These are phyloP conservation scores for Vinca major DNA, from an alignment of 305 asterid species.

Conservation along the genomic window DNA sequence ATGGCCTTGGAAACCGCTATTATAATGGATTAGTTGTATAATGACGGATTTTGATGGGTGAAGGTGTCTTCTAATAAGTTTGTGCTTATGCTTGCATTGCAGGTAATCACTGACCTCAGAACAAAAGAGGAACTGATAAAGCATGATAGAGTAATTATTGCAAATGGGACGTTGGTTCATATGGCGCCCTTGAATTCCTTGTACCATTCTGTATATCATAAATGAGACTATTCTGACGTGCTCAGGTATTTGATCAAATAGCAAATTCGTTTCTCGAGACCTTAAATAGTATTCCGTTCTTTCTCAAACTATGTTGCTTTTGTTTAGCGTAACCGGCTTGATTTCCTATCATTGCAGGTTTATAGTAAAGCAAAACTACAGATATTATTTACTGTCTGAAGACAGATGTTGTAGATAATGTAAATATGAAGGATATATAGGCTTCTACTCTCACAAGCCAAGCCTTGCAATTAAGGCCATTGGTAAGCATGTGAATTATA, in stretches of 20 bases:
- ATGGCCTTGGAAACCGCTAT: background rate
- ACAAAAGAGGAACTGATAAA: conserved; percentile 1
- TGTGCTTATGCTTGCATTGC: background rate
- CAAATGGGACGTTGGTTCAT: background rate
- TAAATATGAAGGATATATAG: conserved; percentile 11
- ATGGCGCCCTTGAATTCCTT: background rate
- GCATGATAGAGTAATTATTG: background rate
- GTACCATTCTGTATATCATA: background rate
- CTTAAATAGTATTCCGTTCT: background rate
- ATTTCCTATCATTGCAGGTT: conserved; percentile 11
- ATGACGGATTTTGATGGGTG: background rate
- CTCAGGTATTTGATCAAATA: background rate
- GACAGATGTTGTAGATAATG: conserved; percentile 13
- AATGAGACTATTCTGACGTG: background rate
- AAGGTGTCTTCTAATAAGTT: background rate
- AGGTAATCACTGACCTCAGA: background rate
- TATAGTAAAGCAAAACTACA: conserved; percentile 8
- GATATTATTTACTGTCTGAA: conserved; percentile 6
- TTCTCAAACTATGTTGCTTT: background rate
- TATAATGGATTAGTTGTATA: background rate
- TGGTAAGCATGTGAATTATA: conserved; percentile 13
- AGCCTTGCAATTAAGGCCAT: conserved; percentile 19
- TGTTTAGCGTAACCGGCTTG: background rate
- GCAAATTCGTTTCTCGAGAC: background rate
- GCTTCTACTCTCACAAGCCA: background rate